Percentiles rank a stretch among this genome's conserved stretches.
Conservation (phyloP, 495 filamentous ascomycete species). For the Aspergillus egyptiacus region DNA sequence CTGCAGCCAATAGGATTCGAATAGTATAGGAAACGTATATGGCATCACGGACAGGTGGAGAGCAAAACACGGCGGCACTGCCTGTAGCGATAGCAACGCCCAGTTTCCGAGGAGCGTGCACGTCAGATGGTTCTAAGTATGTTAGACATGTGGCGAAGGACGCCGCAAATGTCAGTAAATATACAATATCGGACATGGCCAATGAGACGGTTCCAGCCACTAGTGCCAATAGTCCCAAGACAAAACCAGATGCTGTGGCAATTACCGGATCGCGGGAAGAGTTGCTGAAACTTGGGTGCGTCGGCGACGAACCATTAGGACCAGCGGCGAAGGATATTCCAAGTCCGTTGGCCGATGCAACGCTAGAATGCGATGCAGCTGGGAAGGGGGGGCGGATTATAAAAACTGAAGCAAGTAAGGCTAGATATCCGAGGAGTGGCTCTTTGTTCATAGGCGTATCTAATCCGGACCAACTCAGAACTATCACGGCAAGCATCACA, state of each 20-base stretch:
- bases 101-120: slow-evolving; percentile 31
- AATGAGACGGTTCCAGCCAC: slow-evolving; percentile 23
- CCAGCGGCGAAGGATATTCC: slow-evolving; percentile 18
- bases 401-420: slow-evolving; percentile 40
- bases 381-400: slow-evolving; percentile 10
- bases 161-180: slow-evolving; percentile 21
- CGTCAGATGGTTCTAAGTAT: slow-evolving; percentile 18
- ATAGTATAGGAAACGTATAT: slow-evolving; percentile 26
- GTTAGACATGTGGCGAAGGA: slow-evolving; percentile 29
- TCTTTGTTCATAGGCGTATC: slow-evolving; percentile 30
- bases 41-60: slow-evolving; percentile 30
- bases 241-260: slow-evolving; percentile 24
- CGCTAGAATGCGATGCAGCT: background rate
- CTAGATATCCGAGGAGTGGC: slow-evolving; percentile 40
- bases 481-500: slow-evolving; percentile 22
- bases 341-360: slow-evolving; percentile 21
- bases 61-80: slow-evolving; percentile 31
- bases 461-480: slow-evolving; percentile 31
- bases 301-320: slow-evolving; percentile 9
- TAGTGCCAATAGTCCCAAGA: slow-evolving; percentile 21
- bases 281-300: background rate
- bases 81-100: slow-evolving; percentile 30
- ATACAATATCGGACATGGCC: slow-evolving; percentile 20
- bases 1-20: slow-evolving; percentile 25
- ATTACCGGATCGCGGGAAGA: slow-evolving; percentile 27